Base-by-base conservation (phyloP, 306 rosid genomes). In the Cercis canadensis region DNA sequence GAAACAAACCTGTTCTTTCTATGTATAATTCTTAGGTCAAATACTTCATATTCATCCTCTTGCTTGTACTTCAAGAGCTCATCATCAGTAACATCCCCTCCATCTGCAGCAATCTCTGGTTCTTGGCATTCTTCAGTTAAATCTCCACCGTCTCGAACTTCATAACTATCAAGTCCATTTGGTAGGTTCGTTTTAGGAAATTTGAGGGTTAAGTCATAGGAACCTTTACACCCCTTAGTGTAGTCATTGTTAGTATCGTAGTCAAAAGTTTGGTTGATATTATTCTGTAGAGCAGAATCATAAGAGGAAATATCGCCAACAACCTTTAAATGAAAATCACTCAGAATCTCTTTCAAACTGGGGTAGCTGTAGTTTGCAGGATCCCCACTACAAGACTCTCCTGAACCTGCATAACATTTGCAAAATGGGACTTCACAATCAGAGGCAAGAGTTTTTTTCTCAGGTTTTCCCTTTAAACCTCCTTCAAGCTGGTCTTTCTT, bases 1-100 rank as follows among this genome's bases (percentile, higher is more conserved):
- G 49, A 60, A 83, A 57, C 81, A 58, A 81, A 95, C 99, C 99
- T 95, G 89, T 95, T 95, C 63, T 89, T 95, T 70, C 99, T 84
- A 80, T 95, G 99, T 81, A 95, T 59, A 58, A 95, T 84, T 86
- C 96, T 86, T 18, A 95, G 84, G 49, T 95, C 86, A 54, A 91
- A 91, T 39, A 91, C 92, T 85, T 95, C 99, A 57, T 76, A 82
- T 49, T 90, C 97, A 39, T 92, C 90, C 24, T 84, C 83, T 14
- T 69, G 78, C 54, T 57, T 75, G 68, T 73, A 80, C 76, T 83
- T 81, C 8, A 65, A 65, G 67, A 88, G 73, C 58, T 94, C 97
- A 62, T 86, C 87, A 37, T 78, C 87, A 61, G 84, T 80, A 58
- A 24, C 53, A 29, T 69, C 90, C 60, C 87, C 96, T 65, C 65